Evolutionary conservation across 257 asterid genomes (phyloP), one percentile per base, ranked within the genome.

Genomic region (Jacaranda mimosifolia): DNA sequence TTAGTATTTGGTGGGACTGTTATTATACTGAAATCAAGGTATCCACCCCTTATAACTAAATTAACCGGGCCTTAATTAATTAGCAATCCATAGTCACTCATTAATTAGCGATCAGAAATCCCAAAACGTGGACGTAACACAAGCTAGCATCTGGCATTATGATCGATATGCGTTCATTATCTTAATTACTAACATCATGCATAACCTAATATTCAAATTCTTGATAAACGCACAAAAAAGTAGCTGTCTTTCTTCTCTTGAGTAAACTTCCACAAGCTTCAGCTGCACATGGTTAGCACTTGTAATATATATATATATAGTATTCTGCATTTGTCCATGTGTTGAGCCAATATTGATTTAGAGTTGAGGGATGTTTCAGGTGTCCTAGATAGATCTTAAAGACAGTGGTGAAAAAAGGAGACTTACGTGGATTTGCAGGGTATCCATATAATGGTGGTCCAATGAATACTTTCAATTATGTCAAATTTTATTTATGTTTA

Each of bases 241-340:
- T 71, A 79, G 83, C 66, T 82, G 82, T 65, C 79, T 62, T 63
- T 82, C 68, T 71, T 60, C 55, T 55, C 68, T 55, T 79, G 75
- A 39, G 45, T 48, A 63, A 63, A 45, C 68, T 78, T 85, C 76
- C 49, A 73, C 81, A 52, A 32, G 57, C 77, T 79, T 77, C 48
- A 40, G 58, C 56, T 14, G 83, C 93, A 88, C 93, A 86, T 88
- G 91, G 76, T 68, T 48, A 70, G 59, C 93, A 86, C 89, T 77
- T 48, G 8, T 26, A 26, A 26, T 9, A 60, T 19, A 6, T 42
- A 75, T 70, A 79, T 76, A n/a, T 48, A 11, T 46, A 46, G 32
- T 4, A 15, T 40, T 36, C 6, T 17, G 18, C 17, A n/a, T n/a
- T n/a, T 38, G 19, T 9, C 63, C 86, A 73, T 57, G 68, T 40